phyloP scores from a whole-genome alignment of 345 rosid species.

The Eucalyptus leucophloia region DNA sequence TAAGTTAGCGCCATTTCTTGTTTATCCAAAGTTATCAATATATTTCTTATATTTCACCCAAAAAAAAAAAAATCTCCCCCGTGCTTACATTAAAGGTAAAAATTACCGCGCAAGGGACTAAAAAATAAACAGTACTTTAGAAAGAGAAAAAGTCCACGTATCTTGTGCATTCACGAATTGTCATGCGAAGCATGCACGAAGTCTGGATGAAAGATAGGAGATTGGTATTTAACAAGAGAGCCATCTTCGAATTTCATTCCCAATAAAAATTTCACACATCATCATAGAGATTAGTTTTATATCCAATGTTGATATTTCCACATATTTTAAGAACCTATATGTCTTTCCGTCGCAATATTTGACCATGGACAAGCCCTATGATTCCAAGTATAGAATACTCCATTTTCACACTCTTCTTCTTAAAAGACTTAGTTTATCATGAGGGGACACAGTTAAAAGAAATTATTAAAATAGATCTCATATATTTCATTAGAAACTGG shows the following conservation, averaged over 20 bases:
- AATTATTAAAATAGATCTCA: background rate
- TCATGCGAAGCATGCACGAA: background rate
- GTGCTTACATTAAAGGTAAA: background rate
- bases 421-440: background rate
- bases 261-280: background rate
- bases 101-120: background rate
- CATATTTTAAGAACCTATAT: background rate
- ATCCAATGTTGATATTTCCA: background rate
- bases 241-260: background rate
- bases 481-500: background rate
- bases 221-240: background rate
- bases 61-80: background rate
- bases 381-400: background rate
- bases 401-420: background rate
- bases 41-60: no score
- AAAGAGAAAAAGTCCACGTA: background rate
- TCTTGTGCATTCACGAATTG: background rate
- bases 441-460: background rate
- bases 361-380: background rate
- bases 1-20: no score
- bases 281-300: background rate
- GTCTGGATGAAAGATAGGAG: background rate
- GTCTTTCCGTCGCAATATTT: background rate
- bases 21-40: no score
- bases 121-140: background rate